phyloP scores from a whole-genome alignment of 345 rosid genomes.

The Linum tenue region DNA sequence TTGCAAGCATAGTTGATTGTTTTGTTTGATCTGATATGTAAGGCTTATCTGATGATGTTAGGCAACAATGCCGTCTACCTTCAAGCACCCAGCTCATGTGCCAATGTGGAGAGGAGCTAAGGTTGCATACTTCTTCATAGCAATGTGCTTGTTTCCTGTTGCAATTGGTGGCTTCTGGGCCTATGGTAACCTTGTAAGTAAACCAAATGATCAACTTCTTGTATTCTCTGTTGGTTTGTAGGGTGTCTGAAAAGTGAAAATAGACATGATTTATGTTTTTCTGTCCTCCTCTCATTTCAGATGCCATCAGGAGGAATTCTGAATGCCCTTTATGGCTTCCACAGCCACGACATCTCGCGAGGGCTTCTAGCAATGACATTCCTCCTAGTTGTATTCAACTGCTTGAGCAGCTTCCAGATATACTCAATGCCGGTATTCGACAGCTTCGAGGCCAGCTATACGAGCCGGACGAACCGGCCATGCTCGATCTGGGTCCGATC shows the following conservation, averaged over 20 bases:
- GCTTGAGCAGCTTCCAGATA: conserved; percentile 91
- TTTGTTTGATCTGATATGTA: not conserved
- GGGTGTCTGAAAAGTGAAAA: no score
- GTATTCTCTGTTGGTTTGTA: no score
- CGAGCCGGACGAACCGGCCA: conserved; percentile 88
- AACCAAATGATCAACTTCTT: no score
- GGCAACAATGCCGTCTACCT: conserved; percentile 98
- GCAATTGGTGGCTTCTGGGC: conserved; percentile 98
- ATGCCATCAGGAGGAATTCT: conserved; percentile 95
- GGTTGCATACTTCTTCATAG: conserved; percentile 82
- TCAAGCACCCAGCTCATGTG: conserved; percentile 94
- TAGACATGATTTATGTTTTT: no score
- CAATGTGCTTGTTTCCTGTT: conserved; percentile 75
- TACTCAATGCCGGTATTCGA: conserved; percentile 94
- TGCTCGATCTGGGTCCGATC: conserved; percentile 94
- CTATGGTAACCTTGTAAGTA: conserved; percentile 83
- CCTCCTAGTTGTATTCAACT: conserved; percentile 84
- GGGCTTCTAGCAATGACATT: conserved; percentile 80
- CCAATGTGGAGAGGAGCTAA: conserved; percentile 99
- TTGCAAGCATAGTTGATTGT: not conserved
- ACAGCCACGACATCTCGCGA: conserved; percentile 78
- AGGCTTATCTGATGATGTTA: conserved; percentile 8
- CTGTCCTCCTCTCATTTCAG: conserved; percentile 19
- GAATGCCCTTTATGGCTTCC: conserved; percentile 69
- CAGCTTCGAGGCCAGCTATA: conserved; percentile 92